Base-by-base conservation (phyloP, 306 rosid species). In the Astragalus glycyphyllos region DNA sequence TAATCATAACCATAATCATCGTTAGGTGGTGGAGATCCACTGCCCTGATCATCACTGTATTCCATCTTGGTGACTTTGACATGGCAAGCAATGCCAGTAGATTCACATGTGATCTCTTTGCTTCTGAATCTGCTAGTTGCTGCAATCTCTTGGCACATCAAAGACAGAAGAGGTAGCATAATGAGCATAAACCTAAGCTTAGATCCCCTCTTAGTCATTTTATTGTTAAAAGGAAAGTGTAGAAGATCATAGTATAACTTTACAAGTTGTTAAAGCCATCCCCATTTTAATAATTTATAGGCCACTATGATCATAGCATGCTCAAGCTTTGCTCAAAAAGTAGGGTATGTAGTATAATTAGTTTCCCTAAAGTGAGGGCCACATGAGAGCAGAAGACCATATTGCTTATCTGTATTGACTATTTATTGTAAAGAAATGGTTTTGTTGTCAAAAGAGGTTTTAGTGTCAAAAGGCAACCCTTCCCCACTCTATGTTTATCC, bases 231-330 rank as follows among this genome's bases (percentile, higher is more conserved):
- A 56, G 47, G 37, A 76, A 60, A 16, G 46, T 58, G 42, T 10
- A 61, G 48, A 69, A 71, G 60, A 65, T 46, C 17, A 71, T 66
- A 74, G 67, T 11, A 37, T 23, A 44, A 46, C 53, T 71, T 69
- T 16, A 44, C 69, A 74, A 78, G 77, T 70, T 58, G 69, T 34
- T 17, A 68, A 49, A 59, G 73, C 4, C 42, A 54, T 68, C 53
- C 63, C 9, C 11, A 17, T 51, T 73, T 83, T 38, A 73, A 75
- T 81, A 77, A 81, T 83, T 81, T 81, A 89, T 85, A 77, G 69
- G 62, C 69, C 87, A 46, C 68, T 59, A 79, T 73, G 83, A 73
- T 82, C 81, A 83, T 79, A 59, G 81, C 82, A 73, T 69, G 83
- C 76, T 65, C 50, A 74, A 48, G 26, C 71, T 67, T 67, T 73